Base-by-base conservation (phyloP, 2,329 filamentous ascomycete species). In the Fusarium sp. region DNA sequence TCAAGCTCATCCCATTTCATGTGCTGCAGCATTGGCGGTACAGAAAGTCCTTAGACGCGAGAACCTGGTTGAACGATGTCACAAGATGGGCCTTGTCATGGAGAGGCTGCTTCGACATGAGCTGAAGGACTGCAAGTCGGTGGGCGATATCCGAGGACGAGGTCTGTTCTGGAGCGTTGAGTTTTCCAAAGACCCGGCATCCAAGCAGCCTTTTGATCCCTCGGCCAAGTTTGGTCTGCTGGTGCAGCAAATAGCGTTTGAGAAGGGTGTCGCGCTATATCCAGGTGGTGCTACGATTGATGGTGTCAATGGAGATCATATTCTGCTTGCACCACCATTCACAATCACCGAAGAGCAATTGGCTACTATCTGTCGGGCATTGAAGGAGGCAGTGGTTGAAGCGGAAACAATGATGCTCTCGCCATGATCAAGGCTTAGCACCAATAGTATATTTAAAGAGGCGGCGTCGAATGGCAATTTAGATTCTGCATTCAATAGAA, bases 291-390 rank as follows among this genome's bases (percentile, higher is more conserved):
- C 91, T 5, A 89, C 89, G 0, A 86, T 84, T 2, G 90, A 86
- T 68, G 86, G 93, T 41, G 84, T 67, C 3, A 77, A 78, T 3
- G 92, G 92, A 14, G 93, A 95, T 75, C 91, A 93, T 78, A 83
- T 94, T 39, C 84, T 94, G n/a, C 75, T 95, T 20, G 62, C 64
- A 0, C 93, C 93, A 3, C 86, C 92, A 0, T 94, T 90, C 78
- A 93, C 88, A 44, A 84, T 91, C 27, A 89, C 86, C 0, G 65
- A 71, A 13, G 73, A 72, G 17, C 72, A 81, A 36, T 22, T 81
- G 11, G 35, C 6, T 0, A 56, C 15, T 14, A 75, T 75, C 7
- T 75, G 69, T 18, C 22, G 15, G 11, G 44, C 57, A 2, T 25
- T 75, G 3, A 61, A 38, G 29, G 59, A 75, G 14, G 73, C 74